Evolutionary conservation across 2,329 filamentous ascomycete species (phyloP), one percentile per base, ranked within the genome.

Genomic region (Myriosclerotinia curreyana): DNA sequence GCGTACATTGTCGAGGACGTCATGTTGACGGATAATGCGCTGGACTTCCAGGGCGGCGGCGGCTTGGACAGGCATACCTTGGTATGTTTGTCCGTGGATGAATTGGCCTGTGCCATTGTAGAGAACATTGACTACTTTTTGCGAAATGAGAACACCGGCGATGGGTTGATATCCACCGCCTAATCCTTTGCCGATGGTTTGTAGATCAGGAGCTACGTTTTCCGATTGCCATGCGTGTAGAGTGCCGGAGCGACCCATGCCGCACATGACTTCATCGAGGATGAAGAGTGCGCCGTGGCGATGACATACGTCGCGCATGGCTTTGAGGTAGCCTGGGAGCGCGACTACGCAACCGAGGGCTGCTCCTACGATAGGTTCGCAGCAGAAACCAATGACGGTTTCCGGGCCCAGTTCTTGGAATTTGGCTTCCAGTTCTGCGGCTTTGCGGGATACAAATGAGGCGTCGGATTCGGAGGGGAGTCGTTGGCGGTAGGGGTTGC

Each of bases 211-310:
- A 5, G 77, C 77, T 8, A 82, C 77, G 15, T 75, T 78, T 58
- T 83, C 79, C 44, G 80, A 75, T 69, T 85, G 78, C 81, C 81
- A 86, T 17, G 82, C 80, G 77, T 87, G 79, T 70, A 87, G 71
- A 65, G 75, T 80, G 3, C 82, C 82, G 4, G 76, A 77, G 2
- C 83, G 77, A 12, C 83, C 83, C 76, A 81, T 80, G 6, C 83
- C 83, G 66, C 79, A 82, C 85, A 89, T 88, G 64, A 88, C 79
- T 71, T 94, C 91, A 71, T 95, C 91, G 0, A 94, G 76, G 53
- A 94, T 87, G n/a, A 95, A 79, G 0, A 95, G 81, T 0, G 87
- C 85, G 0, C 88, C 90, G 71, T 94, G 80, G 66, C 83, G 84
- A 60, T 88, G 82, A 73, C 91, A 95, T 1, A 95, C 78, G 2